Evolutionary conservation across 768 basidiomycete species (phyloP).

Genomic region (Trametes punicea): DNA sequence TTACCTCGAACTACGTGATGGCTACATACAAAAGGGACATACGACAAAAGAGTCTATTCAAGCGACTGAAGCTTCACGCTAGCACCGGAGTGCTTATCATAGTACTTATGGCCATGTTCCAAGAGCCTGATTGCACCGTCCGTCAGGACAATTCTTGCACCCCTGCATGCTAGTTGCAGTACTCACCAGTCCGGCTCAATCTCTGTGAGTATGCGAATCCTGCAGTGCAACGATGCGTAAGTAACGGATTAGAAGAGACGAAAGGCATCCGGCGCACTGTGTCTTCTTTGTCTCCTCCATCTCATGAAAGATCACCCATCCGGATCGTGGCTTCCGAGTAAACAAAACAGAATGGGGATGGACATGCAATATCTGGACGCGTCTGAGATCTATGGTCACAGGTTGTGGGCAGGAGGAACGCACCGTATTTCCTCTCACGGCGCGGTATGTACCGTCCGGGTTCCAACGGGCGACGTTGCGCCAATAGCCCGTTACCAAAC

Average conservation of each 20-base stretch:
- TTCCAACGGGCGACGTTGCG: slow-evolving; percentile 89
- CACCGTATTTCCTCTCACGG: slow-evolving; percentile 82
- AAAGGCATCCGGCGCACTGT: slow-evolving; percentile 57
- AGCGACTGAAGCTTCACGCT: slow-evolving; percentile 13
- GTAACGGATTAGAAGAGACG: too few relatives aligned
- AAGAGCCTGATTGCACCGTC: slow-evolving; percentile 37
- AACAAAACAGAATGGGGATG: slow-evolving; percentile 95
- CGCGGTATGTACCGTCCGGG: slow-evolving; percentile 90
- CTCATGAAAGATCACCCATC: slow-evolving; percentile 95
- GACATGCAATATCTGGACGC: slow-evolving; percentile 69
- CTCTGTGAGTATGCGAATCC: slow-evolving; percentile 90
- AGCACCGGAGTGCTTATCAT: slow-evolving; percentile 30
- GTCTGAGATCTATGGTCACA: too few relatives aligned
- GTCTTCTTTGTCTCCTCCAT: slow-evolving; percentile 95
- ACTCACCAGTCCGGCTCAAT: slow-evolving; percentile 91
- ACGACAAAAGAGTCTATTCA: not conserved
- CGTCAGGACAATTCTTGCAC: too few relatives aligned
- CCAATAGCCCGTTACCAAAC: slow-evolving; percentile 92
- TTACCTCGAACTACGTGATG: too few relatives aligned
- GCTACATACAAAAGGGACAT: too few relatives aligned
- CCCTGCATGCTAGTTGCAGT: too few relatives aligned
- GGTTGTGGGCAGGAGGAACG: too few relatives aligned
- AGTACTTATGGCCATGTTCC: slow-evolving; percentile 48
- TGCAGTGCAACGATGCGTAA: slow-evolving; percentile 29
- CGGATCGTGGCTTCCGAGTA: slow-evolving; percentile 83